Base-by-base conservation (phyloP, 495 filamentous ascomycete genomes). In the Baudoinia panamericana region DNA sequence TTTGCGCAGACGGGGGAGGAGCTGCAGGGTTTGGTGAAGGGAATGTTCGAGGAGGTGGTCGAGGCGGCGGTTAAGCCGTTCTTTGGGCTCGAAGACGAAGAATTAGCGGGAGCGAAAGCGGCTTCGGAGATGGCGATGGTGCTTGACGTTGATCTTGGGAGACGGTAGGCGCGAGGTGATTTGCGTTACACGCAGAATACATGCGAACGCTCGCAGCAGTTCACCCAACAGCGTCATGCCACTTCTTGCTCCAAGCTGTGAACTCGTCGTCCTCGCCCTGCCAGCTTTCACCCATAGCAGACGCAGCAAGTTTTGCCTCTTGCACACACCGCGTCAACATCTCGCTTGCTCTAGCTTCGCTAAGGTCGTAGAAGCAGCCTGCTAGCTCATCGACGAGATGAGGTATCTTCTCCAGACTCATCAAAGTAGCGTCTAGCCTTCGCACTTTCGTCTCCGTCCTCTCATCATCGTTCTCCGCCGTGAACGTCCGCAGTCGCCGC, bases 1-100 rank as follows among this genome's bases (percentile, higher is more conserved):
- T 95, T 95, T 53, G 73, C 60, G 53, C 88, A 95, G 71, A 93
- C 84, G 10, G 88, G 90, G 2, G 75, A 72, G 9, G 72, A 77
- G 34, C 57, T 86, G 42, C 76, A 65, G 51, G 70, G 63, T 4
- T 59, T 95, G 39, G 76, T 97, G 10, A 67, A 63, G 4, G 80
- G 78, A 21, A 62, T 97, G 41, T 86, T 87, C 67, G 70, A 74
- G 51, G 80, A 69, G 30, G 77, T 80, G 16, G 69, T 93, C 11
- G 65, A 72, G 37, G 60, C 70, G 47, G 83, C 67, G 20, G 75
- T 88, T 1, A 63, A 57, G 52, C 68, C 68, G 6, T 81, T 80
- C 56, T 79, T 82, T 61, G 63, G 57, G 2, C 17, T 46, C 48
- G 43, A 39, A 23, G n/a, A n/a, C n/a, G n/a, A n/a, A n/a, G n/a